These are phyloP conservation scores for Phragmites australis DNA, from an alignment of 176 grass and related monocot species.

Conservation along the genomic window DNA sequence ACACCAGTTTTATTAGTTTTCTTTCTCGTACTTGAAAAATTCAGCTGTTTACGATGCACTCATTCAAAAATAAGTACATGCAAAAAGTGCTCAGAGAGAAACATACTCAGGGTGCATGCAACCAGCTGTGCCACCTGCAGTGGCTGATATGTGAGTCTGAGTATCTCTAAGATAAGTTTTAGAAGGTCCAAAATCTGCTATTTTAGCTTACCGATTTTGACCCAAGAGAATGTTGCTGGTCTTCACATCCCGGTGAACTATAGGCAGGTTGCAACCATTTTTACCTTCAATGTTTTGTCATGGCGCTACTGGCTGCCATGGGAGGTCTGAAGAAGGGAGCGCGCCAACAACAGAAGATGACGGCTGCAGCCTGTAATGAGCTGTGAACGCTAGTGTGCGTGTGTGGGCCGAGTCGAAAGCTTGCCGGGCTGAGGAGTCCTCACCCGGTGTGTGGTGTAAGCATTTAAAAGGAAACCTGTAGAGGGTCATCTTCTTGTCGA, in stretches of 20 bases:
- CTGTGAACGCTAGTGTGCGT: too few relatives aligned
- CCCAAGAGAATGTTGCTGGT: constrained; percentile 49
- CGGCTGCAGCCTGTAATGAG: too few relatives aligned
- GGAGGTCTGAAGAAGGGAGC: too few relatives aligned
- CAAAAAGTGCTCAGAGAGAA: neutral
- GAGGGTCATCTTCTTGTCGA: too few relatives aligned
- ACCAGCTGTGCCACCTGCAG: constrained; percentile 33
- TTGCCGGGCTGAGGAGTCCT: too few relatives aligned
- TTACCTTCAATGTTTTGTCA: too few relatives aligned
- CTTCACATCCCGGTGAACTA: constrained; percentile 63
- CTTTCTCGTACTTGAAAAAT: neutral
- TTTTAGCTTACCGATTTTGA: constrained; percentile 38
- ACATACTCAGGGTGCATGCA: constrained; percentile 58
- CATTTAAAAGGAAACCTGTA: too few relatives aligned
- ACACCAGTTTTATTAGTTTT: neutral
- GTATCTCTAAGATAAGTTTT: neutral
- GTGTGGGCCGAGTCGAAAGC: too few relatives aligned
- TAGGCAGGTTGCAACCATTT: constrained; percentile 35
- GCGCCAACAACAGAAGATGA: too few relatives aligned
- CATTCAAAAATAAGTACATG: neutral
- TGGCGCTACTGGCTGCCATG: too few relatives aligned
- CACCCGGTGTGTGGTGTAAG: too few relatives aligned
- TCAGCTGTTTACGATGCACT: neutral
- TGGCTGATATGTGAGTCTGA: neutral
- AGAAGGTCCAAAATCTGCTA: constrained; percentile 54